Evolutionary conservation across 2,329 filamentous ascomycete species (phyloP).

Genomic region (Calonectria pseudoreteaudii): DNA sequence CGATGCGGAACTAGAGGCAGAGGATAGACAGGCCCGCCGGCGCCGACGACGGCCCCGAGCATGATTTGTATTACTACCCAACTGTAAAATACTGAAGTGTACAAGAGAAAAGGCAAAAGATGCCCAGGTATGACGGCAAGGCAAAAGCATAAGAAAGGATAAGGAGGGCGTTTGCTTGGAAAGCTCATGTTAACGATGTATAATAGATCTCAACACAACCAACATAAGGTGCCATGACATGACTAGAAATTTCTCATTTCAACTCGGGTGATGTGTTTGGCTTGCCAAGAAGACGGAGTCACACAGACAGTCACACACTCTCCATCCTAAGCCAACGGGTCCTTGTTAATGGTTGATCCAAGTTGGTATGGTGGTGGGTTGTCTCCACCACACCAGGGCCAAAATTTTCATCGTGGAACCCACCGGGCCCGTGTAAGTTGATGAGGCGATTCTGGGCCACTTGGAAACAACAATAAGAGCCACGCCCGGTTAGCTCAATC

Average conservation of each 20-base stretch:
- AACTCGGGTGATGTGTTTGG: neutral
- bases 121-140: constrained; percentile 7
- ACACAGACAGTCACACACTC: neutral
- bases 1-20: constrained; percentile 41
- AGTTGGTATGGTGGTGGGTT: neutral
- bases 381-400: neutral
- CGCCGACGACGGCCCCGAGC: constrained; percentile 10
- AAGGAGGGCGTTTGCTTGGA: constrained; percentile 24
- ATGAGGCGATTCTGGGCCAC: constrained; percentile 17
- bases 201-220: constrained; percentile 35
- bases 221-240: neutral
- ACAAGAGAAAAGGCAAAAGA: constrained; percentile 28
- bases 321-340: neutral
- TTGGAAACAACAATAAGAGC: constrained; percentile 11
- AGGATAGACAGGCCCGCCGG: constrained; percentile 23
- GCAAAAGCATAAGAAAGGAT: constrained; percentile 6
- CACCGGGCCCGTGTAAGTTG: constrained; percentile 9
- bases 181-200: constrained; percentile 18
- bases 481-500: constrained; percentile 46
- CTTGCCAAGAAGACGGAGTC: no score
- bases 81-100: constrained; percentile 34
- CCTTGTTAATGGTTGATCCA: neutral
- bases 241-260: neutral
- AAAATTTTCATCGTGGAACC: constrained; percentile 4
- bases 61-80: constrained; percentile 24